Conservation (phyloP, 2,329 filamentous ascomycete species). For the Pseudodiploospora longispora region DNA sequence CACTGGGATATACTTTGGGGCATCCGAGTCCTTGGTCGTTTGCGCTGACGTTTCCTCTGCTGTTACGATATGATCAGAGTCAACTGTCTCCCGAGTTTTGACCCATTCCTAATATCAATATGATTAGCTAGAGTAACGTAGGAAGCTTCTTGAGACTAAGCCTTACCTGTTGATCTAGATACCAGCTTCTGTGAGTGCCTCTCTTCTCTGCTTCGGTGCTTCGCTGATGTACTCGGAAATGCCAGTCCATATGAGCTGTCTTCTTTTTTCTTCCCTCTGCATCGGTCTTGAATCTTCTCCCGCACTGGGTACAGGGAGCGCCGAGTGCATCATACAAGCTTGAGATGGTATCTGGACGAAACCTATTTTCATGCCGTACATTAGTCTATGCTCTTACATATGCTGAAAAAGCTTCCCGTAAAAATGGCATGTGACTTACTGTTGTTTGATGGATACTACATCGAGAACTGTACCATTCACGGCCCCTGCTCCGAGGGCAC, state of each 20-base stretch:
- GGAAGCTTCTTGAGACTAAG: neutral
- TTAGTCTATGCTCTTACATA: slow-evolving; percentile 8
- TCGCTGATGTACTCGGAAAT: slow-evolving; percentile 87
- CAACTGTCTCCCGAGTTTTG: slow-evolving; percentile 70
- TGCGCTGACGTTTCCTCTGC: slow-evolving; percentile 24
- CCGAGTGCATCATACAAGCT: slow-evolving; percentile 74
- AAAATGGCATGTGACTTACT: slow-evolving; percentile 40
- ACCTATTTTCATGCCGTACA: slow-evolving; percentile 34
- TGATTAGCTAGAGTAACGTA: neutral
- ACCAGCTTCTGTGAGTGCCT: slow-evolving; percentile 89
- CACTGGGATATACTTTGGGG: slow-evolving; percentile 67
- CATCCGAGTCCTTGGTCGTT: slow-evolving; percentile 29
- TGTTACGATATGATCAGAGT: slow-evolving; percentile 43
- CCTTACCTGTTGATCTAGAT: slow-evolving; percentile 76
- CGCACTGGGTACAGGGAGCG: slow-evolving; percentile 85
- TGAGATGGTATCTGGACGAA: slow-evolving; percentile 65
- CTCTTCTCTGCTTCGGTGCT: slow-evolving; percentile 79
- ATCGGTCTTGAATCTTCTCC: slow-evolving; percentile 72
- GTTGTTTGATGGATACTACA: slow-evolving; percentile 59
- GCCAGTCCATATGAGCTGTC: slow-evolving; percentile 92
- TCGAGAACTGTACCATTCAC: slow-evolving; percentile 52
- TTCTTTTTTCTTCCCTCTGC: slow-evolving; percentile 78
- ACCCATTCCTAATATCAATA: slow-evolving; percentile 67
- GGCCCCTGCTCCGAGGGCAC: slow-evolving; percentile 20
- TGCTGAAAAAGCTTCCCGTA: neutral